Base-by-base conservation (phyloP, 2,329 filamentous ascomycete species). In the Paecilomyces dactylethromorphus region DNA sequence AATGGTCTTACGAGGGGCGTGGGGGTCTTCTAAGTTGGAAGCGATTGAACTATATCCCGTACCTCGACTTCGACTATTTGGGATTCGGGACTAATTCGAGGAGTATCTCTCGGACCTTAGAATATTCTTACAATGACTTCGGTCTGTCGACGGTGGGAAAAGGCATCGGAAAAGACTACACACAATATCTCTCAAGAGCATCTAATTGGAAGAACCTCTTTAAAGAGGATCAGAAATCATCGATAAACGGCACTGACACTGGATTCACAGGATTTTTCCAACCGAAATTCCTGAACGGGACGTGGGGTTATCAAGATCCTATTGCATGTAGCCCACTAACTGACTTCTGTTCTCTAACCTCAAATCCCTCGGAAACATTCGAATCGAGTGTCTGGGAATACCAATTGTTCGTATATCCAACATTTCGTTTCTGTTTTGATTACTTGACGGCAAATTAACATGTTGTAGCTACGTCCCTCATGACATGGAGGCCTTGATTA, bases 121-220 rank as follows among this genome's bases (percentile, higher is more conserved):
- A 92, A 68, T 92, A 92, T 68, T 83, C 86, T 3, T 91, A 91
- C 72, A 86, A 91, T 65, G 88, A 91, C 73, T 91, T 84, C 66
- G 83, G 81, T 58, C 84, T 89, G 58, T 76, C 84, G 0, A 79
- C 86, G 45, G 84, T 90, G 59, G 87, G 87, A 0, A 78, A 77
- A 1, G 79, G 77, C 0, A 69, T 89, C 22, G 83, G 82, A 12
- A 79, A 82, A 3, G 73, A 66, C 0, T 75, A 78, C 12, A 78
- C 83, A 56, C 84, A 80, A 65, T 92, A 90, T 63, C 69, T 84
- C 1, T 71, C 71, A 0, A 81, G 82, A 0, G 85, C 86, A 54
- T 76, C 76, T 1, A 86, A 88, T 68, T 92, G 89, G 89, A 77
- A 79, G 64, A 90, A 90, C 60, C 76, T 91, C 54, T 90, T 85